Conservation (phyloP, 73 alveolate genomes). For the Paraurostyla sp. region DNA sequence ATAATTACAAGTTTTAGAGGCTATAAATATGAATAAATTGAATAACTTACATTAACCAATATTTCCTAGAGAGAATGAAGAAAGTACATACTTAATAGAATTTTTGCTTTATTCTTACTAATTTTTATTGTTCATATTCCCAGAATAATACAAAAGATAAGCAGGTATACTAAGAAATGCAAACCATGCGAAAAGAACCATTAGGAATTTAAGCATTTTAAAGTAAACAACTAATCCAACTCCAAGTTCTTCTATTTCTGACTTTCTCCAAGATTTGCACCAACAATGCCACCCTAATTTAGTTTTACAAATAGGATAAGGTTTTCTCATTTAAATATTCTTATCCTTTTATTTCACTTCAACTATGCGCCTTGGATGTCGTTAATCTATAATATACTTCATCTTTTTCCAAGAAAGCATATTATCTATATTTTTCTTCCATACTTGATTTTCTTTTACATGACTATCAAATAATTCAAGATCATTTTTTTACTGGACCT, state of each 20-base stretch:
- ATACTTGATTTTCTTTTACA: no score
- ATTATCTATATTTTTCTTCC: no score
- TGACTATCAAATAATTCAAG: no score
- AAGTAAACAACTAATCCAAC: conserved; percentile 66
- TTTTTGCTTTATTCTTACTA: background rate
- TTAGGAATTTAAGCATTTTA: conserved; percentile 67
- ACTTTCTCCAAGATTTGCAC: conserved; percentile 22
- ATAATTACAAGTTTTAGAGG: conserved; percentile 14
- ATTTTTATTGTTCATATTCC: background rate
- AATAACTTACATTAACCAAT: conserved; percentile 43
- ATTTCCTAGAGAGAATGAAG: conserved; percentile 45
- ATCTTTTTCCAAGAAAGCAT: no score
- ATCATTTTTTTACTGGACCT: no score
- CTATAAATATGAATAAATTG: conserved; percentile 5
- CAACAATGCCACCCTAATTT: conserved; percentile 68
- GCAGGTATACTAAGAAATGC: conserved; percentile 64
- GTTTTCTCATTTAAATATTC: no score
- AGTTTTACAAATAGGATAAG: conserved; percentile 17
- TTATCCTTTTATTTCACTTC: no score
- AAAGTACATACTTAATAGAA: conserved; percentile 4
- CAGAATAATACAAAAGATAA: conserved; percentile 53
- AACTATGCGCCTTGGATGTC: no score
- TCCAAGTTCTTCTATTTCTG: conserved; percentile 61
- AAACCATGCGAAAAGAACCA: conserved; percentile 30
- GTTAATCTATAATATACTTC: no score